These are phyloP conservation scores for Colletotrichum ledebouriae DNA, from an alignment of 2,329 filamentous ascomycete genomes.

Conservation along the genomic window DNA sequence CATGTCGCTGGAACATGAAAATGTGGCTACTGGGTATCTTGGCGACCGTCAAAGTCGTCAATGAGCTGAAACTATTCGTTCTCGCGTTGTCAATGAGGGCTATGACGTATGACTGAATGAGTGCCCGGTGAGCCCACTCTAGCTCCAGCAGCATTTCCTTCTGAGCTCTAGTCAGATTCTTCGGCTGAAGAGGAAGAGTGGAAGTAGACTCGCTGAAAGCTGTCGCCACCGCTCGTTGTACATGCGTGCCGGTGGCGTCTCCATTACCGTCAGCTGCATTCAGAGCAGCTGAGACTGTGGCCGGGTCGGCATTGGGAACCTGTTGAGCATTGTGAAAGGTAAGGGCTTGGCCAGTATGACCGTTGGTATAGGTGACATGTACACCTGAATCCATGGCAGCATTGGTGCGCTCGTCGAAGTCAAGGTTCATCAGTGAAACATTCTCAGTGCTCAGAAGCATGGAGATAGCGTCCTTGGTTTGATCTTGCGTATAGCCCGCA, in stretches of 20 bases:
- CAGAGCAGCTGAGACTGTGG: conserved; percentile 42
- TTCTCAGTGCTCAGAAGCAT: conserved; percentile 54
- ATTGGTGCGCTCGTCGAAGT: conserved; percentile 51
- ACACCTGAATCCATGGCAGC: neutral
- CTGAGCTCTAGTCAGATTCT: conserved; percentile 71
- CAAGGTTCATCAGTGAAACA: conserved; percentile 47
- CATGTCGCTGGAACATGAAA: conserved; percentile 64
- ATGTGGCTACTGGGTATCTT: conserved; percentile 74
- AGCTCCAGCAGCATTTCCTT: conserved; percentile 77
- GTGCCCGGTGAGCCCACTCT: conserved; percentile 77
- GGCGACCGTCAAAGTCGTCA: conserved; percentile 73
- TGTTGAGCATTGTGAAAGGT: neutral
- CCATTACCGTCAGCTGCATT: conserved; percentile 11
- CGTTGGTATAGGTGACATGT: conserved; percentile 39
- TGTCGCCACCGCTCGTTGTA: conserved; percentile 30
- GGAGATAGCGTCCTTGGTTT: conserved; percentile 52
- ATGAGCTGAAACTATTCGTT: conserved; percentile 61
- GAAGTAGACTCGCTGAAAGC: conserved; percentile 41
- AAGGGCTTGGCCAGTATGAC: neutral
- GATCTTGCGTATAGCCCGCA: conserved; percentile 50
- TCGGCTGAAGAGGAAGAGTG: conserved; percentile 62
- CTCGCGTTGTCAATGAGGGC: conserved; percentile 71
- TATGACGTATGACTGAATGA: conserved; percentile 76
- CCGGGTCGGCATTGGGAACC: conserved; percentile 42
- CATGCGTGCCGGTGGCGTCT: conserved; percentile 23